Base-by-base conservation (phyloP, 345 rosid genomes). In the Acer campestre region DNA sequence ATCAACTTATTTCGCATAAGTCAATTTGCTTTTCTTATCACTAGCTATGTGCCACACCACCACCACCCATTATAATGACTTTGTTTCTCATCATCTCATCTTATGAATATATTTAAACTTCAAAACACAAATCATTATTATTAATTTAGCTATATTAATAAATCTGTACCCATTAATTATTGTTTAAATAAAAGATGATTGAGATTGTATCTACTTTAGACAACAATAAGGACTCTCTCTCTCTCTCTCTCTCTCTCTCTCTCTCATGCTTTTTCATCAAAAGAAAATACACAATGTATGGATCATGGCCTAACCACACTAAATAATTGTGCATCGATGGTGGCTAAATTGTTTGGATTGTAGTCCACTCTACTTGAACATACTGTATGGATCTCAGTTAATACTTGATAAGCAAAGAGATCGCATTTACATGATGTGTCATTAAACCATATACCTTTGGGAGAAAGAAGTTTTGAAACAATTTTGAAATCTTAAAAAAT, bases 21-120 rank as follows among this genome's bases (percentile, higher is more conserved):
- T 75, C 77, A 61, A 71, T 75, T 35, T 35, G 35, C 69, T 70
- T 70, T 80, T 71, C 75, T 51, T 55, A 53, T 58, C 73, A 53
- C 58, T 53, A 53, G n/a, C 58, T 53, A 53, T 42, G 29, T 62
- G 48, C 70, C 18, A 14, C 18, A 14, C 23, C 59, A 71, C 23
- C 59, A 71, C 16, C 51, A n/a, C 27, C 67, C 67, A 13, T 35
- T 35, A 42, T 40, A 23, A 42, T 46, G 5, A 17, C 23, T n/a
- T 46, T 65, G 10, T 25, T 18, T 46, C 17, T 9, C 14, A 40
- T 8, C 13, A 40, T 22, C 3, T 16, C 61, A n/a, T 42, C 16
- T 17, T 35, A 61, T 9, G 5, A 13, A 18, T 29, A 31, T 16
- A 8, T 73, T 63, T n/a, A 71, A 53, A 4, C 46, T n/a, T 27